phyloP scores from a whole-genome alignment of 1,139 yeast genomes.

The Nakaseomyces uthaithaninus region DNA sequence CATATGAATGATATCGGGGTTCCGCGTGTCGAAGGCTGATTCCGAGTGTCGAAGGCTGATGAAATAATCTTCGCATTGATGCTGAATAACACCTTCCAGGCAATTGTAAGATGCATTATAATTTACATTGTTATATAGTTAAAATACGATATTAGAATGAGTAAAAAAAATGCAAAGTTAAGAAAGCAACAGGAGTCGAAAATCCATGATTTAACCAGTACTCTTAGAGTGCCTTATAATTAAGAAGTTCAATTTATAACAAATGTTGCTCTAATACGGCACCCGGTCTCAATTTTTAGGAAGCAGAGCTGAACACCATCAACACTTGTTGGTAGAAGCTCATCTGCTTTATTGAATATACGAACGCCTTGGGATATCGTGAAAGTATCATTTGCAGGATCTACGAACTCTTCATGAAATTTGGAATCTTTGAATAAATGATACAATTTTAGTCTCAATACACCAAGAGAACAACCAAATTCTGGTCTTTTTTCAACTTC shows the following conservation, averaged over 20 bases:
- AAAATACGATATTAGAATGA: background rate
- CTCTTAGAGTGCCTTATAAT: too few species aligned
- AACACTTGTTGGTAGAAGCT: slow-evolving; percentile 24
- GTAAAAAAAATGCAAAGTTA: too few species aligned
- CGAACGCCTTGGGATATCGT: slow-evolving; percentile 32
- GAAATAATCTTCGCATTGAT: too few species aligned
- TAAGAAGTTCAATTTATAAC: background rate
- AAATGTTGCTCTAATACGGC: slow-evolving; percentile 6
- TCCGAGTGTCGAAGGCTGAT: too few species aligned
- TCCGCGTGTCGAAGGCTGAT: slow-evolving; percentile 29
- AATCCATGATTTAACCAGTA: too few species aligned
- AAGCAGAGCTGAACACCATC: slow-evolving; percentile 52
- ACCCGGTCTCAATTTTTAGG: slow-evolving; percentile 58
- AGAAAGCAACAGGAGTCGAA: too few species aligned
- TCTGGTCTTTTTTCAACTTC: slow-evolving; percentile 50
- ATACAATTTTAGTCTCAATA: slow-evolving; percentile 48
- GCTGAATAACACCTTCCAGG: too few species aligned
- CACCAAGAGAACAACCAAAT: slow-evolving; percentile 58
- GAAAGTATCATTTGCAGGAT: slow-evolving; percentile 15
- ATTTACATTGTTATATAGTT: background rate
- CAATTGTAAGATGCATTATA: background rate
- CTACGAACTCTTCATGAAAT: slow-evolving; percentile 31
- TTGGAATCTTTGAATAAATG: slow-evolving; percentile 47
- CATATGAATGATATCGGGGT: slow-evolving; percentile 36
- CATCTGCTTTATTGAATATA: slow-evolving; percentile 31